Evolutionary conservation across 2,329 filamentous ascomycete species (phyloP).

Genomic region (Aspergillus tubingensis): DNA sequence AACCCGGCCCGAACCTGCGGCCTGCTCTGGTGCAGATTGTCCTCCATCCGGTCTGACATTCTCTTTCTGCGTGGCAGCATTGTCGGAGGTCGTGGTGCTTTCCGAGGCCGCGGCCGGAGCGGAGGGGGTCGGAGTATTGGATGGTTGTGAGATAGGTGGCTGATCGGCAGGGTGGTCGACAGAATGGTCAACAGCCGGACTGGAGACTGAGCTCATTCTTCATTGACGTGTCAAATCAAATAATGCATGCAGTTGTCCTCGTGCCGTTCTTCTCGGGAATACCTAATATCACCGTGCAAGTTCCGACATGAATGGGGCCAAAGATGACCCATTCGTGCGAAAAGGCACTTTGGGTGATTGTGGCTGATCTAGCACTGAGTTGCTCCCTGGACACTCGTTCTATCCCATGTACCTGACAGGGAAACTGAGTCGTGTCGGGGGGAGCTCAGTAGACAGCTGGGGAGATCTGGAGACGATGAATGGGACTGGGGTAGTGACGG

Average conservation of each 20-base stretch:
- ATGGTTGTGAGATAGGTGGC: conserved; percentile 12
- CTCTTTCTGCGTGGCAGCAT: conserved; percentile 20
- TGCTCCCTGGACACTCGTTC: neutral
- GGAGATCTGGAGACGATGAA: neutral
- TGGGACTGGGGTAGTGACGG: neutral
- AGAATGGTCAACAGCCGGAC: conserved; percentile 30
- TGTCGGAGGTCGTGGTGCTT: conserved; percentile 12
- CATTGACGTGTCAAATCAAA: conserved; percentile 18
- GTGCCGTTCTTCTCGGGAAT: neutral
- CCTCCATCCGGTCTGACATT: conserved; percentile 13
- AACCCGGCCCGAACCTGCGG: conserved; percentile 7
- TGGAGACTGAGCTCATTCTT: conserved; percentile 36
- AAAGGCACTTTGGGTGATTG: neutral
- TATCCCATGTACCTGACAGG: neutral
- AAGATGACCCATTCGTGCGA: conserved; percentile 7
- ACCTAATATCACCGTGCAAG: conserved; percentile 7
- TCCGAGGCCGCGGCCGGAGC: conserved; percentile 8
- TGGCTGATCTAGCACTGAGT: neutral
- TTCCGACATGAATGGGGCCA: conserved; percentile 1
- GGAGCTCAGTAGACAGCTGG: neutral
- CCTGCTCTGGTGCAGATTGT: conserved; percentile 8
- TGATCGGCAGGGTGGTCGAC: conserved; percentile 26
- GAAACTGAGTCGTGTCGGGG: neutral
- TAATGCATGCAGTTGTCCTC: neutral
- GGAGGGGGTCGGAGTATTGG: conserved; percentile 13